These are phyloP conservation scores for Saitozyma sp. DNA, from an alignment of 768 basidiomycete genomes.

Conservation along the genomic window DNA sequence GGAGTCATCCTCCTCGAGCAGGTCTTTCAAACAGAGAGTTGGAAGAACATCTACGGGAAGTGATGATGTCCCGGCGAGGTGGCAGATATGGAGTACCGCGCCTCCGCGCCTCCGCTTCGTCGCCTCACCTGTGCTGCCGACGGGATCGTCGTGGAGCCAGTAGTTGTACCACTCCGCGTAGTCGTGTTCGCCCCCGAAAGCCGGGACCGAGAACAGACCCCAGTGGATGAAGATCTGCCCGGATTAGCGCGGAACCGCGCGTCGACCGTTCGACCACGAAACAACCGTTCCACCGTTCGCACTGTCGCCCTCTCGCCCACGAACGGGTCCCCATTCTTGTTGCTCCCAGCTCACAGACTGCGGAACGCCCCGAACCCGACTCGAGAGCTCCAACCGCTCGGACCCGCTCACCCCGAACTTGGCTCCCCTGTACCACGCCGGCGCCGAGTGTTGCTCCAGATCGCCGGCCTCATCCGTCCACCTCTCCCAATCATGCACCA, in stretches of 20 bases:
- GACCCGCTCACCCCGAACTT: constrained; percentile 7
- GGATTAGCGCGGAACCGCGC: too few species aligned
- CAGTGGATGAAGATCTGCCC: constrained; percentile 10
- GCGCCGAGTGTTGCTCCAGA: constrained; percentile 8
- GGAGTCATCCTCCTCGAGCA: neutral
- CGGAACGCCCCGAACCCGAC: too few species aligned
- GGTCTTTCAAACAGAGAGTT: neutral
- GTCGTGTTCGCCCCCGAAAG: constrained; percentile 5
- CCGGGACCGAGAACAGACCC: constrained; percentile 12
- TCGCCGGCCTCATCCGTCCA: constrained; percentile 4
- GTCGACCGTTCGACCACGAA: too few species aligned
- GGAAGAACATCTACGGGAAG: neutral
- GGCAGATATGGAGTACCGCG: neutral
- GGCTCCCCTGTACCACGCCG: constrained; percentile 6
- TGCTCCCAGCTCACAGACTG: too few species aligned
- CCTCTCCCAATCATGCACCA: neutral
- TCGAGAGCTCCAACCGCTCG: neutral
- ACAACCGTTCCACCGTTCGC: too few species aligned
- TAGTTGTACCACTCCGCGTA: constrained; percentile 13
- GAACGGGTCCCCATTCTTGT: too few species aligned
- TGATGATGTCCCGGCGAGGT: neutral
- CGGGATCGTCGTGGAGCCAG: constrained; percentile 7
- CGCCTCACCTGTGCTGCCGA: too few species aligned
- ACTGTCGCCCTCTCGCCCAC: too few species aligned
- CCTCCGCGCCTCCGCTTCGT: too few species aligned